Evolutionary conservation across 139 green algal genomes (phyloP), one percentile per base, ranked within the genome.

Genomic region (Chlorella sp.): DNA sequence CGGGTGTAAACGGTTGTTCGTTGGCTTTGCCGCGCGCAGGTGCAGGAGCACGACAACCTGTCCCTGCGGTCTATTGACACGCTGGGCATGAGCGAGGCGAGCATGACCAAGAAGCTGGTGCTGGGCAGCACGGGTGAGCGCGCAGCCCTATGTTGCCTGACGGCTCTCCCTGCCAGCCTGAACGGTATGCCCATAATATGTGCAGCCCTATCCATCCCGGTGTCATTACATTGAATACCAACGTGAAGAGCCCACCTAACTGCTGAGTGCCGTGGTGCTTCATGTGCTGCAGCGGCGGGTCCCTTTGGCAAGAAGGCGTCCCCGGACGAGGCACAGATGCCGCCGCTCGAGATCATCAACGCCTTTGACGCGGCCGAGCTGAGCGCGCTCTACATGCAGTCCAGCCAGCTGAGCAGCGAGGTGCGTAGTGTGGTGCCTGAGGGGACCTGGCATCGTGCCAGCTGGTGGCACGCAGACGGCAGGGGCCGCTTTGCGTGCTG

Each of bases 381-480:
- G 23, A 85, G 84, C 72, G 70, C 62, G 31, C 63, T 83, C 33
- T 88, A 84, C 55, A 70, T 87, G 24, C 72, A 70, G 33, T 88
- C 77, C 35, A 74, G 77, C 33, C 61, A 73, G 55, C 83, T 98
- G 67, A 84, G 92, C 82, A 89, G 83, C 69, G 90, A 97, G 62
- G 92, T 68, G n/a, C n/a, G n/a, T n/a, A n/a, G n/a, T n/a, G n/a
- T n/a, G n/a, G n/a, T n/a, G n/a, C n/a, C n/a, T n/a, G n/a, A n/a
- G n/a, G n/a, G n/a, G 49, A 34, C 17, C 14, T 26, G 49, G 49
- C 17, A 59, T 26, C 49, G 49, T 10, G 17, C 49, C 49, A 59
- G 49, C 49, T 59, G 49, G 14, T 26, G 49, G 49, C 49, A 59
- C 49, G 10, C 49, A 59, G 10, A n/a, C n/a, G n/a, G n/a, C n/a